These are phyloP conservation scores for Verticillium dahliae DNA, from an alignment of 2,329 filamentous ascomycete species.

Conservation along the genomic window DNA sequence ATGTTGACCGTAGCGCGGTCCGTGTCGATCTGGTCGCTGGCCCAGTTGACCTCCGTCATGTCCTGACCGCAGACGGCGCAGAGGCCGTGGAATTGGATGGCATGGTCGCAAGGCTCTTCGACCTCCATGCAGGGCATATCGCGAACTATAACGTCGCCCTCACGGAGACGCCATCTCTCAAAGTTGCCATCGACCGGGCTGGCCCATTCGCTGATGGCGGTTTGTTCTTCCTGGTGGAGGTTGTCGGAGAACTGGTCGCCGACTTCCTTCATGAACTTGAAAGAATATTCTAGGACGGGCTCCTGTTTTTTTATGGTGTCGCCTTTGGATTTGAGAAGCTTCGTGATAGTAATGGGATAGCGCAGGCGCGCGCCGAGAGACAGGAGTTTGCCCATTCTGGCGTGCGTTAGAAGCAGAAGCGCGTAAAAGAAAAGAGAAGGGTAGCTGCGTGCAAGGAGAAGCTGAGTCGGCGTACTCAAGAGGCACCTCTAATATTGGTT, in stretches of 20 bases:
- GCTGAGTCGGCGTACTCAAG: conserved; percentile 8
- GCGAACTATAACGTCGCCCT: conserved; percentile 55
- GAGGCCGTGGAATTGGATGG: conserved; percentile 83
- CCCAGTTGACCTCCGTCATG: conserved; percentile 88
- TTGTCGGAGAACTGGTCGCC: conserved; percentile 58
- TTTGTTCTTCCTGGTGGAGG: conserved; percentile 60
- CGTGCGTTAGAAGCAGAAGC: conserved; percentile 2
- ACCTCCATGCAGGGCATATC: conserved; percentile 64
- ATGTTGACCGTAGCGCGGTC: conserved; percentile 90
- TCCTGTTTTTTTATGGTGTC: conserved; percentile 72
- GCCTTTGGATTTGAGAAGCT: conserved; percentile 69
- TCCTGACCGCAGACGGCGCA: conserved; percentile 92
- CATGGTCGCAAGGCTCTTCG: conserved; percentile 86
- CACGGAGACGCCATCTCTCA: conserved; percentile 66
- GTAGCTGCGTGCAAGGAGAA: not conserved
- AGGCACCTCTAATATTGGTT: conserved; percentile 7
- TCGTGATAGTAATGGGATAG: conserved; percentile 90
- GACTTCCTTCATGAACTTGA: conserved; percentile 70
- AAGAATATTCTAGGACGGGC: conserved; percentile 80
- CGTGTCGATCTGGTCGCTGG: conserved; percentile 70
- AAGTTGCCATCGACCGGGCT: conserved; percentile 78
- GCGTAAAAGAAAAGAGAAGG: not conserved
- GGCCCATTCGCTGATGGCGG: conserved; percentile 70
- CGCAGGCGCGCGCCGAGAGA: conserved; percentile 59
- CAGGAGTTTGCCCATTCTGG: conserved; percentile 37